These are phyloP conservation scores for Epichloe festucae DNA, from an alignment of 2,329 filamentous ascomycete species.

Conservation along the genomic window DNA sequence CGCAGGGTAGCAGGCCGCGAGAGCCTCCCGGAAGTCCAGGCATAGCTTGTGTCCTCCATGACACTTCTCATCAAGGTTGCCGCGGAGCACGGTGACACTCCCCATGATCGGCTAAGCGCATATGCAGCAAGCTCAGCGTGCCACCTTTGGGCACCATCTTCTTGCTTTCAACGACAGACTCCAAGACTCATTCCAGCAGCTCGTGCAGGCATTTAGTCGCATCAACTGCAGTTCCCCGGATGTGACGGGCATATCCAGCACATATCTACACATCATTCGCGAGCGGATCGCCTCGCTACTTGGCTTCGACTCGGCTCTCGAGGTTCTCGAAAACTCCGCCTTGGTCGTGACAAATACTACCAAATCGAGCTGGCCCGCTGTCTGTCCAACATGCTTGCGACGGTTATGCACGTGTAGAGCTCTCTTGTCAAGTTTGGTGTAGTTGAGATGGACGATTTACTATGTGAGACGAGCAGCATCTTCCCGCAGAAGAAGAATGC, in stretches of 20 bases:
- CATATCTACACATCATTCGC: constrained; percentile 4
- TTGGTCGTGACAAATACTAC: constrained; percentile 4
- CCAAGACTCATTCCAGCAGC: constrained; percentile 4
- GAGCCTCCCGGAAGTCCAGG: background rate
- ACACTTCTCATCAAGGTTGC: no score
- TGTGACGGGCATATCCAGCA: background rate
- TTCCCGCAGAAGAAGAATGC: constrained; percentile 9
- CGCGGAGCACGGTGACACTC: no score
- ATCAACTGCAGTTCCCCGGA: constrained; percentile 4
- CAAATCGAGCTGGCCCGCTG: constrained; percentile 1
- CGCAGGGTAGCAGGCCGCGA: background rate
- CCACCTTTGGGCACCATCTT: background rate
- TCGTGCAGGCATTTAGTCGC: constrained; percentile 1
- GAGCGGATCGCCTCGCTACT: constrained; percentile 2
- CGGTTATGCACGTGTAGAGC: constrained; percentile 5
- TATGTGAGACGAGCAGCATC: constrained; percentile 7
- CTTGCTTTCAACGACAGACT: constrained; percentile 5
- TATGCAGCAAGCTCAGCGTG: background rate
- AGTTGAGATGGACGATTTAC: constrained; percentile 5
- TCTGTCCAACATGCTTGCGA: background rate
- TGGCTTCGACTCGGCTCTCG: constrained; percentile 2
- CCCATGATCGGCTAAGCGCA: no score
- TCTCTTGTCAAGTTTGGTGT: constrained; percentile 5
- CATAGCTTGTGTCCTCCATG: background rate
- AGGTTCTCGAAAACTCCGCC: constrained; percentile 2